Evolutionary conservation across 768 basidiomycete species (phyloP).

Genomic region (Phylloporus sp.): DNA sequence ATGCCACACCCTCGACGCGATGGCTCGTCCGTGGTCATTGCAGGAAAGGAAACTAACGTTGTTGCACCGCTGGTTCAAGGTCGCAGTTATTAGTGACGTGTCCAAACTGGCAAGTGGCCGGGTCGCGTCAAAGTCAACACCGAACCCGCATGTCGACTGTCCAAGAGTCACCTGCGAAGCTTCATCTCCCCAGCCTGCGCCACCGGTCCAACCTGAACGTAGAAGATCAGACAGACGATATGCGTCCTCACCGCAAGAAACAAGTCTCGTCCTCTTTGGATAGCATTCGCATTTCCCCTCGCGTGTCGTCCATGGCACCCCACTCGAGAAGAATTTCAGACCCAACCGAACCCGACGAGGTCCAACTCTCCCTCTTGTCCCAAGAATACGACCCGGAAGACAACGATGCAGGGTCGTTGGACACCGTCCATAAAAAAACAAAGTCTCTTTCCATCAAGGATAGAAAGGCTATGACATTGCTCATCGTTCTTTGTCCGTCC

Average conservation of each 20-base stretch:
- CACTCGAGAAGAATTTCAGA: conserved; percentile 30
- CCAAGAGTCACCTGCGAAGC: conserved; percentile 26
- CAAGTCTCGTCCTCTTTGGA: conserved; percentile 55
- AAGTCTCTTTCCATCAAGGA: conserved; percentile 69
- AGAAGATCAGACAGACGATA: conserved; percentile 27
- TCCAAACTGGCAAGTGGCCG: conserved; percentile 1
- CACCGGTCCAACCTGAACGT: conserved; percentile 35
- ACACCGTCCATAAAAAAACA: conserved; percentile 28
- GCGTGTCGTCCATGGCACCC: conserved; percentile 39
- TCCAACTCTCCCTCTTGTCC: conserved; percentile 55
- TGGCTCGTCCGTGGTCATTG: no score
- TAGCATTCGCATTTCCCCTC: conserved; percentile 55
- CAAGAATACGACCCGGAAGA: conserved; percentile 49
- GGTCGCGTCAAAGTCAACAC: conserved; percentile 10
- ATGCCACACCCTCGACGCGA: no score
- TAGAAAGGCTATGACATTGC: conserved; percentile 75
- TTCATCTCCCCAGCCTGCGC: conserved; percentile 24
- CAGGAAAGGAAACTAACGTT: no score
- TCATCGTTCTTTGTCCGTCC: conserved; percentile 82
- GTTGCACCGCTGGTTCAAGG: no score
- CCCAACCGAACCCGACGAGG: conserved; percentile 40
- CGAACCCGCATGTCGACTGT: conserved; percentile 22
- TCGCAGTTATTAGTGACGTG: no score
- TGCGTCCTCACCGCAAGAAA: conserved; percentile 37
- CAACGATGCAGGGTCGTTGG: conserved; percentile 34